Evolutionary conservation across 2,329 filamentous ascomycete genomes (phyloP).

Genomic region (Aspergillus pseudoterreus): DNA sequence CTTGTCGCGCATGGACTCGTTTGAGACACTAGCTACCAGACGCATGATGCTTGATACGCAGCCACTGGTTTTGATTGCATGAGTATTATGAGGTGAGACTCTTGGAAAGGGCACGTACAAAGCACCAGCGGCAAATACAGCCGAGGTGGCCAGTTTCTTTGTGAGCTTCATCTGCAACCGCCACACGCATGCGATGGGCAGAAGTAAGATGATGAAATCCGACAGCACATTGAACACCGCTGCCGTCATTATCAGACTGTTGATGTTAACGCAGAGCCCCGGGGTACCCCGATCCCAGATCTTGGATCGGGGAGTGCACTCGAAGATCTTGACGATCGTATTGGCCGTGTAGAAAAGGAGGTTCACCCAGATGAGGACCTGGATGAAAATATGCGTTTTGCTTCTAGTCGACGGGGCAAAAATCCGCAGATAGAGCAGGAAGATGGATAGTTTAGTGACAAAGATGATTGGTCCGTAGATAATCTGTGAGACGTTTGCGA

Average conservation of each 20-base stretch:
- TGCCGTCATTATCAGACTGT: slow-evolving; percentile 17
- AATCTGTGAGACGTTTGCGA: slow-evolving; percentile 22
- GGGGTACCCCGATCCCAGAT: slow-evolving; percentile 18
- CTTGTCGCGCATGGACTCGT: slow-evolving; percentile 14
- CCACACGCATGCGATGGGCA: slow-evolving; percentile 22
- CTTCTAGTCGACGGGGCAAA: slow-evolving; percentile 18
- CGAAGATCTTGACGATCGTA: slow-evolving; percentile 23
- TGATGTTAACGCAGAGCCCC: slow-evolving; percentile 22
- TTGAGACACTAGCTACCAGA: slow-evolving; percentile 17
- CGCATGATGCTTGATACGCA: slow-evolving; percentile 23
- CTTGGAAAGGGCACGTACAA: slow-evolving; percentile 13
- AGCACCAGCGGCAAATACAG: slow-evolving; percentile 20
- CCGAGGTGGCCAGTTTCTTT: slow-evolving; percentile 18
- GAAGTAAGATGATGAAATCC: slow-evolving; percentile 19
- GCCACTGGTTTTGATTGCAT: slow-evolving; percentile 10
- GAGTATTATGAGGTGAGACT: not conserved
- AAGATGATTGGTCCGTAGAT: slow-evolving; percentile 26
- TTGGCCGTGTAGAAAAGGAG: slow-evolving; percentile 22
- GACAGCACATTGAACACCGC: slow-evolving; percentile 21
- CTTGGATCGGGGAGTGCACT: slow-evolving; percentile 21
- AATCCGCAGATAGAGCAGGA: slow-evolving; percentile 24
- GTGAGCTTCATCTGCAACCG: slow-evolving; percentile 15
- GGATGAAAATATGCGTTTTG: slow-evolving; percentile 19
- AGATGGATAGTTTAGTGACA: slow-evolving; percentile 26
- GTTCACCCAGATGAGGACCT: slow-evolving; percentile 21